Conservation (phyloP, 2,329 filamentous ascomycete species). For the Falciphora oryzae region DNA sequence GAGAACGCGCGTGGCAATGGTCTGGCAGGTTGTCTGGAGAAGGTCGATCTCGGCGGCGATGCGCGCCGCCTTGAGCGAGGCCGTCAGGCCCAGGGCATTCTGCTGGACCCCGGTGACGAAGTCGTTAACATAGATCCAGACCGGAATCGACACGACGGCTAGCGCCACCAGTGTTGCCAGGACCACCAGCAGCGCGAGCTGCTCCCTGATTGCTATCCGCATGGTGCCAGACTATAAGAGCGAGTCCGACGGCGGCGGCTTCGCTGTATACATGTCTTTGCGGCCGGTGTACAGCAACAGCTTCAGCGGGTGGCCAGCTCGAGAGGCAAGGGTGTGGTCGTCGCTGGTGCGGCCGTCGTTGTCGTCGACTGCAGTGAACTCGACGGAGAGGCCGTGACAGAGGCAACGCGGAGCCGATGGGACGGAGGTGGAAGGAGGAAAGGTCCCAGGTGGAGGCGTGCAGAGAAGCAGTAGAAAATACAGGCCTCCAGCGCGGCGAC, state of each 20-base stretch:
- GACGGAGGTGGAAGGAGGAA: neutral
- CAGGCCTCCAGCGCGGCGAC: neutral
- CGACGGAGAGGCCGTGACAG: neutral
- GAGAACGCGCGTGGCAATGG: conserved; percentile 62
- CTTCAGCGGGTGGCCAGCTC: conserved; percentile 11
- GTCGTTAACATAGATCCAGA: conserved; percentile 53
- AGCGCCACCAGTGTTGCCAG: conserved; percentile 68
- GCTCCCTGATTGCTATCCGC: conserved; percentile 82
- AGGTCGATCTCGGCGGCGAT: conserved; percentile 73
- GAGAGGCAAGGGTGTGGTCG: neutral
- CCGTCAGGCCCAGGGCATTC: conserved; percentile 66
- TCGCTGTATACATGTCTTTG: conserved; percentile 24
- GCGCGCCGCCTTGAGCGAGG: conserved; percentile 80
- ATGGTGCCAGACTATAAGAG: conserved; percentile 44
- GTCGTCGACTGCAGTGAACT: neutral
- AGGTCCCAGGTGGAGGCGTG: neutral
- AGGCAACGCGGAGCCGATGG: neutral
- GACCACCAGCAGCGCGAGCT: conserved; percentile 76
- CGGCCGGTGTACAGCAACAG: conserved; percentile 7
- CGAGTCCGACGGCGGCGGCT: conserved; percentile 13
- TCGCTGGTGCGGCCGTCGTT: neutral
- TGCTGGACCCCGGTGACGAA: conserved; percentile 48
- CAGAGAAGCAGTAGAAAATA: neutral
- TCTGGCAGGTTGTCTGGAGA: conserved; percentile 67
- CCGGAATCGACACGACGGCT: conserved; percentile 73